These are phyloP conservation scores for Vigna nakashimae DNA, from an alignment of 306 rosid species.

Conservation along the genomic window DNA sequence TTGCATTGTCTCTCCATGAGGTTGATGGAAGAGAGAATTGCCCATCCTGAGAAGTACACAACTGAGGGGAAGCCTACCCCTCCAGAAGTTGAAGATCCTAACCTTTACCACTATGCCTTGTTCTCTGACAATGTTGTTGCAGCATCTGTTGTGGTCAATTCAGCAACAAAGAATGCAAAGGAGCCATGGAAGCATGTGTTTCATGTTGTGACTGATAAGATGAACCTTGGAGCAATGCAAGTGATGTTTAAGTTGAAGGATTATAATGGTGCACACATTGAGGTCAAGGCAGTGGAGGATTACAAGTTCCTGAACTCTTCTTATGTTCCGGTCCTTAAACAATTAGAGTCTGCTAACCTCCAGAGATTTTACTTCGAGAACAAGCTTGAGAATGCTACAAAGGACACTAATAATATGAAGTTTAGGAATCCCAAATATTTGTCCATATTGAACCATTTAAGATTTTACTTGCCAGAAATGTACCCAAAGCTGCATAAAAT, in stretches of 20 bases:
- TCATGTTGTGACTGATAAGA: conserved; percentile 90
- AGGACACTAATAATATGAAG: conserved; percentile 87
- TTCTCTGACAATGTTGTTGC: conserved; percentile 86
- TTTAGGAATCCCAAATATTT: conserved; percentile 86
- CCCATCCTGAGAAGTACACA: conserved; percentile 66
- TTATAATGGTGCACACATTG: conserved; percentile 75
- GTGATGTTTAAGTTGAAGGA: conserved; percentile 82
- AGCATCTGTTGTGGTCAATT: conserved; percentile 86
- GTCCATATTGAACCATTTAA: conserved; percentile 81
- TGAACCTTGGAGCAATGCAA: conserved; percentile 96
- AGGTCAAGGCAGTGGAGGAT: conserved; percentile 89
- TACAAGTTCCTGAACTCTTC: conserved; percentile 84
- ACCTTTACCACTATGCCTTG: conserved; percentile 77
- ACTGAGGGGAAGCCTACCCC: conserved; percentile 68
- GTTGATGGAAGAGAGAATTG: conserved; percentile 78
- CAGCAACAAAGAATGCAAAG: conserved; percentile 76
- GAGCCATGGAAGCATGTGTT: conserved; percentile 92
- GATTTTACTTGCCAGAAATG: conserved; percentile 91
- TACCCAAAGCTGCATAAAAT: conserved; percentile 79
- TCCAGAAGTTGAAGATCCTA: conserved; percentile 78
- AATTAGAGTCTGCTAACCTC: conserved; percentile 75
- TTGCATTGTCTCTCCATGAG: conserved; percentile 80
- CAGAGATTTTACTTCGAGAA: conserved; percentile 80
- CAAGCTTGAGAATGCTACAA: conserved; percentile 88
- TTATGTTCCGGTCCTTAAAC: conserved; percentile 79